Conservation (phyloP, 306 rosid genomes). For the Boehmeria nivea region DNA sequence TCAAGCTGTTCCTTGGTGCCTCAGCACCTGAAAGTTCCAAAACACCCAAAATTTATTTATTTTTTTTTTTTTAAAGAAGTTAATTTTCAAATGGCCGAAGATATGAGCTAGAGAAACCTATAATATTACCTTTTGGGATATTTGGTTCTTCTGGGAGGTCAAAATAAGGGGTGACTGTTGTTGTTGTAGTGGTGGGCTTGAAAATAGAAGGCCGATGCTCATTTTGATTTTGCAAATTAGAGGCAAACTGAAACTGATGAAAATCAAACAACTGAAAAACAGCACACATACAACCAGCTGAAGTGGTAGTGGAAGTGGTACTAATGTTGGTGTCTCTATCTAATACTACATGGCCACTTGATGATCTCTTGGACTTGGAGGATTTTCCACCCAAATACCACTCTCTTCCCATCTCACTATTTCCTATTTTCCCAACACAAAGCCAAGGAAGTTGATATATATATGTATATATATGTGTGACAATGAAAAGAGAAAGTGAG, state of each 20-base stretch:
- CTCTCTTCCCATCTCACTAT: conserved; percentile 53
- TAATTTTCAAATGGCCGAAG: background rate
- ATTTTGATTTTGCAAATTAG: conserved; percentile 31
- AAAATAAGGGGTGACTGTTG: conserved; percentile 8
- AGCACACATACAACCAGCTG: conserved; percentile 72
- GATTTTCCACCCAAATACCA: conserved; percentile 55
- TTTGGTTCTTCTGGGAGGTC: conserved; percentile 17
- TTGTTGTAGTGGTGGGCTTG: conserved; percentile 7
- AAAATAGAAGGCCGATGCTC: conserved; percentile 21
- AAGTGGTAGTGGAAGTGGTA: conserved; percentile 13
- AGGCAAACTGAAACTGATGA: conserved; percentile 48
- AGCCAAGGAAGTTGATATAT: too few species aligned
- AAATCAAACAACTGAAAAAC: conserved; percentile 80
- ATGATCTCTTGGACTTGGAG: conserved; percentile 28
- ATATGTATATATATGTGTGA: too few species aligned
- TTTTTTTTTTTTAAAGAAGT: too few species aligned
- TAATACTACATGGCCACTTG: conserved; percentile 14
- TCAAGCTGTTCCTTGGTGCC: conserved; percentile 85
- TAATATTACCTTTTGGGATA: conserved; percentile 44
- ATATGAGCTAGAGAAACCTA: background rate
- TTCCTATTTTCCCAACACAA: background rate
- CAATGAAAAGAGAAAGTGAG: conserved; percentile 1
- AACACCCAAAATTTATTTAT: too few species aligned
- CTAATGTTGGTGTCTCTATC: conserved; percentile 27
- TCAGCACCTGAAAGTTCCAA: conserved; percentile 49